Evolutionary conservation across 306 rosid genomes (phyloP).

Genomic region (Castanea mollissima): DNA sequence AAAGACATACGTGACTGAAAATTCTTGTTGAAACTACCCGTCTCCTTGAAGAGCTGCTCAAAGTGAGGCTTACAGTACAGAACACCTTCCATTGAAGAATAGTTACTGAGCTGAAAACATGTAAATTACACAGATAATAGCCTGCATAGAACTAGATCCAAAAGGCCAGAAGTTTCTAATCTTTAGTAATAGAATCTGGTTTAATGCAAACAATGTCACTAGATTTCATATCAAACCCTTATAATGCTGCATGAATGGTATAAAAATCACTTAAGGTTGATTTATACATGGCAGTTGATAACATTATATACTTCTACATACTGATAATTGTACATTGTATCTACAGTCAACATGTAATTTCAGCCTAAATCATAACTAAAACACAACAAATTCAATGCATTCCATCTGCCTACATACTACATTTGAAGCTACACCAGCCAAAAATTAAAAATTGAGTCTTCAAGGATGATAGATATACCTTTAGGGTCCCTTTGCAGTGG

Average conservation of each 20-base stretch:
- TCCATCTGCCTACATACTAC: background rate
- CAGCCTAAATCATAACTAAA: background rate
- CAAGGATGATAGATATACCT: conserved; percentile 40
- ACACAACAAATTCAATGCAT: conserved; percentile 13
- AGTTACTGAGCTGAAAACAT: conserved; percentile 80
- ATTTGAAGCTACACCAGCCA: conserved; percentile 13
- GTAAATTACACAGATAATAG: conserved; percentile 7
- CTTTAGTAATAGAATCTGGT: background rate
- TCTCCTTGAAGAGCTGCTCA: conserved; percentile 95
- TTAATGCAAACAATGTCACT: background rate
- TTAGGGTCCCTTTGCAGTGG: conserved; percentile 95
- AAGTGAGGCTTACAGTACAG: conserved; percentile 90
- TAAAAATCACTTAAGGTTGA: background rate
- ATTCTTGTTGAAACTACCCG: conserved; percentile 78
- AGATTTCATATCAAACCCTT: background rate
- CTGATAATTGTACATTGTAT: background rate
- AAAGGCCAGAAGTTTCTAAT: conserved; percentile 7
- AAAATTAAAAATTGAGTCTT: background rate
- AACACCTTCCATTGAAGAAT: conserved; percentile 96
- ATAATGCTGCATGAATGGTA: background rate
- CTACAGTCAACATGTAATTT: background rate
- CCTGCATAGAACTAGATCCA: conserved; percentile 12
- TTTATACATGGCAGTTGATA: background rate
- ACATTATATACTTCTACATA: background rate
- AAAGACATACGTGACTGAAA: conserved; percentile 73